Percentiles rank a stretch among this genome's conserved stretches.
Conservation (phyloP, 2,329 filamentous ascomycete species). For the Scedosporium dehoogii region DNA sequence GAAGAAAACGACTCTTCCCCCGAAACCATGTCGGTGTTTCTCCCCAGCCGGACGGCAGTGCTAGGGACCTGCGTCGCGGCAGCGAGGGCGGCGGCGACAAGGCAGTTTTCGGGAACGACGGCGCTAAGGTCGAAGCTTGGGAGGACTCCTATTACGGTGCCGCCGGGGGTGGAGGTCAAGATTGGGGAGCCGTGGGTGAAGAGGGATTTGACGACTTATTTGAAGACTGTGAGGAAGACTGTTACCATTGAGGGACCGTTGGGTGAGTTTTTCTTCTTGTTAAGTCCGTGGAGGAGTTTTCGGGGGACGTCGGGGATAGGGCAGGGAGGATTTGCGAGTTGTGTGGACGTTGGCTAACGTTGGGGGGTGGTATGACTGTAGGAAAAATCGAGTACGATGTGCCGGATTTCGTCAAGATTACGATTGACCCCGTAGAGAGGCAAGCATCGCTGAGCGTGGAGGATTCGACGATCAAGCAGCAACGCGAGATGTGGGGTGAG, state of each 20-base stretch:
- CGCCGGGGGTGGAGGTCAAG: conserved; percentile 70
- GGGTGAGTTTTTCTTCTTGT: conserved; percentile 38
- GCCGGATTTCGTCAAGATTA: conserved; percentile 67
- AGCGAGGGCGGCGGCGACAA: neutral
- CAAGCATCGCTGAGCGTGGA: conserved; percentile 61
- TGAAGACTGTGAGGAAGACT: conserved; percentile 51
- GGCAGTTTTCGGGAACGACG: conserved; percentile 61
- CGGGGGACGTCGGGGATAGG: neutral
- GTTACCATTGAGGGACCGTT: conserved; percentile 74
- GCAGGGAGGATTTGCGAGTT: conserved; percentile 1
- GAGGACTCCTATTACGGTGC: conserved; percentile 67
- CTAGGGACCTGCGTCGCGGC: neutral
- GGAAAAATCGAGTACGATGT: conserved; percentile 68
- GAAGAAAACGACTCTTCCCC: neutral
- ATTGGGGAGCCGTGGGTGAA: conserved; percentile 51
- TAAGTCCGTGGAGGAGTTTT: neutral
- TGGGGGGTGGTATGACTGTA: conserved; percentile 18
- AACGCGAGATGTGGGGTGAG: conserved; percentile 93
- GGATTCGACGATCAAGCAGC: conserved; percentile 58
- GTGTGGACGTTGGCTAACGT: conserved; percentile 2
- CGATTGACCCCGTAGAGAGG: conserved; percentile 52
- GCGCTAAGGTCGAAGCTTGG: conserved; percentile 73
- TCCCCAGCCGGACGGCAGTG: conserved; percentile 5
- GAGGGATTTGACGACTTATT: conserved; percentile 47
- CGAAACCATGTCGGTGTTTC: conserved; percentile 3